Conservation (phyloP, 352 stramenopile species). For the Phytopythium sindhum region DNA sequence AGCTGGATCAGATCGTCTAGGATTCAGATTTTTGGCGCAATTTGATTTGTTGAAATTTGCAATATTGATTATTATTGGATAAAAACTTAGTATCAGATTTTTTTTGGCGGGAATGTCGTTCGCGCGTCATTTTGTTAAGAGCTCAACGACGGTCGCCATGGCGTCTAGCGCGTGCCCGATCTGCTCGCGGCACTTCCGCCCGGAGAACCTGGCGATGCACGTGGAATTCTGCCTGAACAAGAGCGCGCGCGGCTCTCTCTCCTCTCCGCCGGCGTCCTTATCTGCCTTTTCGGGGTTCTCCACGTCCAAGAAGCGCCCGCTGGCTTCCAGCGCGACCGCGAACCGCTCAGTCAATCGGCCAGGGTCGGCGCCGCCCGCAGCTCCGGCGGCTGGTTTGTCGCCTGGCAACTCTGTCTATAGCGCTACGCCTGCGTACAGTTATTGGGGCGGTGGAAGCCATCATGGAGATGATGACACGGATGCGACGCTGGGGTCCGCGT, state of each 20-base stretch:
- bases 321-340: neutral
- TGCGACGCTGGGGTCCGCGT: neutral
- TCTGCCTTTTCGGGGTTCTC: constrained; percentile 10
- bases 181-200: constrained; percentile 70
- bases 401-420: neutral
- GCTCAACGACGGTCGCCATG: constrained; percentile 12
- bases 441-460: neutral
- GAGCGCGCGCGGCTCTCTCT: constrained; percentile 9
- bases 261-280: constrained; percentile 9
- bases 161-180: constrained; percentile 56
- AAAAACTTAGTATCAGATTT: constrained; percentile 3
- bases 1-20: neutral
- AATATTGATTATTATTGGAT: neutral
- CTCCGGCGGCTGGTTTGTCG: neutral
- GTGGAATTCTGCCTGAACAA: constrained; percentile 57
- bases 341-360: neutral
- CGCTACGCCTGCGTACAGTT: neutral
- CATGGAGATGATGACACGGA: neutral
- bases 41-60: neutral
- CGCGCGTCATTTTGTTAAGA: neutral
- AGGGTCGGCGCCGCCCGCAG: neutral
- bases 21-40: neutral
- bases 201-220: constrained; percentile 70
- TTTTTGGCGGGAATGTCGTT: neutral
- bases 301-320: neutral